Evolutionary conservation across 2,329 filamentous ascomycete species (phyloP), one percentile per base, ranked within the genome.

Genomic region (Talaromyces funiculosus): DNA sequence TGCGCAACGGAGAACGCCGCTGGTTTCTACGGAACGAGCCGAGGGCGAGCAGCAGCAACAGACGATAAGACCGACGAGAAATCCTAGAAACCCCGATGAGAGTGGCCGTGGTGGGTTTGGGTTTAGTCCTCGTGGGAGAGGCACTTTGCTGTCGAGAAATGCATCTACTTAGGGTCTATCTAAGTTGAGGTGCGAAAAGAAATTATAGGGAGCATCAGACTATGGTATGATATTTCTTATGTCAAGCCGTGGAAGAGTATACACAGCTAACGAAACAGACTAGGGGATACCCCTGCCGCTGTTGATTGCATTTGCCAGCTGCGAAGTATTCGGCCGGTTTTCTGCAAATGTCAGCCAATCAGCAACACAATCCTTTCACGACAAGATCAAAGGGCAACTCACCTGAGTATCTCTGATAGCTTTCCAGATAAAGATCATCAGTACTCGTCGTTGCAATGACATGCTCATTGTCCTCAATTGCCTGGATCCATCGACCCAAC

Each of bases 81-180:
- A 84, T 69, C 92, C 92, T 1, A 84, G 84, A 68, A 91, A 91
- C 9, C 92, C 92, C 9, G 90, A 95, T 70, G 82, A 83, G 51
- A 90, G 81, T 70, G 89, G 89, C 61, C 83, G 88, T 68, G 89
- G 87, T 60, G 90, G 90, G 0, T 92, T 92, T 74, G 89, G 88
- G 37, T 92, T 94, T 69, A 83, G 82, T 51, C 80, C 79, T 64
- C 82, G 90, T 68, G 88, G 88, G n/a, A 80, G 67, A 64, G 66
- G 57, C 7, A 35, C 54, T 24, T 62, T 57, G 57, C 9, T 57
- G 8, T 51, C 31, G 12, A n/a, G 35, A 10, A 35, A 54, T 24
- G 33, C 33, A 18, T 40, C 20, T 29, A 20, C 51, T 54, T 54
- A 54, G 10, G 5, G 26, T 35, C 47, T 51, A 22, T 51, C 2